Base-by-base conservation (phyloP, 169 alveolate species). In the Cryptosporidium sp. region DNA sequence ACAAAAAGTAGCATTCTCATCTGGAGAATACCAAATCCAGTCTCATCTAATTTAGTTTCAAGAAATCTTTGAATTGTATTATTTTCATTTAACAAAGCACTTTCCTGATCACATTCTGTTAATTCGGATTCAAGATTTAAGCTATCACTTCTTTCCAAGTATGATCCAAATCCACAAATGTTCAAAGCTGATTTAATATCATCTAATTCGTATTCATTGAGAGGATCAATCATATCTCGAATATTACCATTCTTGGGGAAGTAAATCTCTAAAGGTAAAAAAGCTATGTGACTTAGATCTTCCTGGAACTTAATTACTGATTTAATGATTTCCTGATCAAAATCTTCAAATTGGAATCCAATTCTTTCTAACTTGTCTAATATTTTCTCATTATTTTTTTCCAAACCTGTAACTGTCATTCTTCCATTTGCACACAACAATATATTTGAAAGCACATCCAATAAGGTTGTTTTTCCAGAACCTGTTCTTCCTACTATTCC, bases 401-500 rank as follows among this genome's bases (percentile, higher is more conserved):
- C 73, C 4, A 37, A 18, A 21, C 44, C 62, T 4, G 69, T 44
- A 44, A 53, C n/a, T 3, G 29, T 42, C 70, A 80, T 61, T 12
- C 21, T 80, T 1, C 86, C 75, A 6, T 52, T 31, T 37, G 69
- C 29, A 65, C 42, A 23, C 16, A 62, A 42, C 14, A 62, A n/a
- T 60, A 62, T 62, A 16, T 48, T 31, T 10, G 89, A 58, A 12
- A 80, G 51, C 10, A 80, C 68, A 45, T 65, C 89, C 35, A 80
- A 21, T 29, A 80, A 42, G 5, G 89, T 62, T 42, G 89, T 80
- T 48, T 80, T 80, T 7, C 89, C 89, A 21, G 80, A 80, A n/a
- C 89, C 89, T 9, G 89, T 80, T 65, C 89, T 80, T 44, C 89
- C 89, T 3, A 80, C 51, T 33, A 80, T 65, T 14, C 89, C 89